Percentiles rank a stretch among this genome's conserved stretches.
These are phyloP conservation scores for Candida insectalens DNA, from an alignment of 805 yeast species.

Conservation along the genomic window DNA sequence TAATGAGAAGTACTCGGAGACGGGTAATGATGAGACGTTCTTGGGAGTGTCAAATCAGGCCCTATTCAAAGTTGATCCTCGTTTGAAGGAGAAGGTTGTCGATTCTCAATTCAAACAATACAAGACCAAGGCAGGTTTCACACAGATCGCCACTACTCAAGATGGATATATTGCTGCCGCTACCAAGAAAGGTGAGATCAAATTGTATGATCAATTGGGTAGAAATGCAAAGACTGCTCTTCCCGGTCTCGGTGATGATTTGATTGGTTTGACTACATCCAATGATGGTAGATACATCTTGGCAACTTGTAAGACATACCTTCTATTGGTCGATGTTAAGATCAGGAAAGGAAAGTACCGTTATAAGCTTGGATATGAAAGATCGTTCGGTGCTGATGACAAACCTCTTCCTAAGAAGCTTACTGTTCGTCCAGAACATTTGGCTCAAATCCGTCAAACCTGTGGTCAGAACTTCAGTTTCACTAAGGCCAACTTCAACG, in stretches of 20 bases:
- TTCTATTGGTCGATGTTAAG: conserved; percentile 58
- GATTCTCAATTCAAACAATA: conserved; percentile 44
- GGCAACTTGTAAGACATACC: conserved; percentile 68
- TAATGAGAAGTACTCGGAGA: conserved; percentile 61
- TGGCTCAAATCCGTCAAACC: conserved; percentile 48
- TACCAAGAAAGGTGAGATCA: conserved; percentile 63
- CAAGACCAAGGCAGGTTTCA: conserved; percentile 45
- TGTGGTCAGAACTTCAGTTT: conserved; percentile 42
- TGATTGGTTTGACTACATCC: conserved; percentile 59
- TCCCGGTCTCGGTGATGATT: conserved; percentile 76
- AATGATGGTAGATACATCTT: conserved; percentile 75
- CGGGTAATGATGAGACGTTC: conserved; percentile 65
- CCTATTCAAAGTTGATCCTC: conserved; percentile 73
- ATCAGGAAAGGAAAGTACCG: conserved; percentile 53
- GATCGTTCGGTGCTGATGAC: conserved; percentile 51
- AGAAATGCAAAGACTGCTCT: conserved; percentile 66
- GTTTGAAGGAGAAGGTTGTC: conserved; percentile 55
- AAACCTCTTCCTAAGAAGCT: conserved; percentile 65
- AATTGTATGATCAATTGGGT: conserved; percentile 66
- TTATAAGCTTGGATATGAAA: conserved; percentile 54
- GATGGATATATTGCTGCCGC: conserved; percentile 71
- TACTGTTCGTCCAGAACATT: conserved; percentile 62
- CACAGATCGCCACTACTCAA: conserved; percentile 60
- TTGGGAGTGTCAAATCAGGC: conserved; percentile 59
- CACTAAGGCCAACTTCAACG: conserved; percentile 70